phyloP scores from a whole-genome alignment of 2,329 filamentous ascomycete species.

The Scedosporium minutisporum region DNA sequence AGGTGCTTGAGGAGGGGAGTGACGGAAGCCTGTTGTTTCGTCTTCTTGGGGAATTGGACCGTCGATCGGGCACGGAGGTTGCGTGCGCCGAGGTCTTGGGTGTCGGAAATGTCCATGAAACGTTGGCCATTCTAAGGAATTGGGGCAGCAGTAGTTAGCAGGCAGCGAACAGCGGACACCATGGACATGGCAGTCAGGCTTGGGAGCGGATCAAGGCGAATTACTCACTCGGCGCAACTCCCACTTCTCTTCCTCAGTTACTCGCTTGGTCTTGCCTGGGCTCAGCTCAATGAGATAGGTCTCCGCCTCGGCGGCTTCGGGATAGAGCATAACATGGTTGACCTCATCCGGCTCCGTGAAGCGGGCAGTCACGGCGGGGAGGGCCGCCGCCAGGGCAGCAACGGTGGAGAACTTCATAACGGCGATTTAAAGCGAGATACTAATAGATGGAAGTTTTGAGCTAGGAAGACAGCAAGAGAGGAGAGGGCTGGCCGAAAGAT shows the following conservation, averaged over 20 bases:
- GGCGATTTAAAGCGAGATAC: neutral
- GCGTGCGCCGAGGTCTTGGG: constrained; percentile 39
- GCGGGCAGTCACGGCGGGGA: constrained; percentile 45
- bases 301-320: constrained; percentile 33
- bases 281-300: constrained; percentile 72
- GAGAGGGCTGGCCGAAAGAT: constrained; percentile 1
- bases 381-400: constrained; percentile 43
- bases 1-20: constrained; percentile 58
- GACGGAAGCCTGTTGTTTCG: constrained; percentile 56
- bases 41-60: constrained; percentile 57
- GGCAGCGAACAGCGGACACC: neutral
- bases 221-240: constrained; percentile 64
- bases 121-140: constrained; percentile 59
- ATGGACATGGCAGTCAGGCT: too few species aligned
- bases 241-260: constrained; percentile 95
- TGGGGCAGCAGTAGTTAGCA: neutral
- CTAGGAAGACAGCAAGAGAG: neutral
- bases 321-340: constrained; percentile 39
- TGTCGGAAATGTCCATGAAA: constrained; percentile 92
- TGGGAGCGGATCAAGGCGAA: neutral
- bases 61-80: constrained; percentile 19
- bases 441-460: neutral
- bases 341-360: constrained; percentile 44
- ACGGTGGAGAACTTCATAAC: constrained; percentile 44
- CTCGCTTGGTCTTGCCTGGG: constrained; percentile 76